Evolutionary conservation across 768 basidiomycete genomes (phyloP).

Genomic region (Myochromella boudieri): DNA sequence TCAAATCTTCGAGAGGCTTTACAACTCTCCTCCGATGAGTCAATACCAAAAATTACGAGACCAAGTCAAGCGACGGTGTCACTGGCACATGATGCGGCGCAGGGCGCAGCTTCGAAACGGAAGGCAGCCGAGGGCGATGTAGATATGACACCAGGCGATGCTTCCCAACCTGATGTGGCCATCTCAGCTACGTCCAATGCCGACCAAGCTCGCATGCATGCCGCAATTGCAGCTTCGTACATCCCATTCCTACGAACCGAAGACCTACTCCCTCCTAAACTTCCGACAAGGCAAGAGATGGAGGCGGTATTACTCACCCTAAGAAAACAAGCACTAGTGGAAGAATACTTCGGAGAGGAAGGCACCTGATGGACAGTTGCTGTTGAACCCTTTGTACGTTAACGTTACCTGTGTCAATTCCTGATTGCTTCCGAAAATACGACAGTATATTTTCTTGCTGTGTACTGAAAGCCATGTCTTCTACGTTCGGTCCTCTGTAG

Average conservation of each 20-base stretch:
- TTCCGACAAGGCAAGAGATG: conserved; percentile 80
- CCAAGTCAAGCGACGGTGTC: conserved; percentile 15
- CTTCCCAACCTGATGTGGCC: conserved; percentile 25
- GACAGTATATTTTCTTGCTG: no score
- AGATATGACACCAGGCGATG: conserved; percentile 34
- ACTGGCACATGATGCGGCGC: neutral
- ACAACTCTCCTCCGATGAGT: conserved; percentile 48
- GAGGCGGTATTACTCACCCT: conserved; percentile 71
- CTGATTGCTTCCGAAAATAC: conserved; percentile 8
- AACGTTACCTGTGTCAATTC: conserved; percentile 4
- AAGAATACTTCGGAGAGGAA: conserved; percentile 62
- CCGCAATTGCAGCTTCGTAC: conserved; percentile 62
- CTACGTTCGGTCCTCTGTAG: no score
- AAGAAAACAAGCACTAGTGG: conserved; percentile 78
- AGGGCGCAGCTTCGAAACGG: conserved; percentile 40
- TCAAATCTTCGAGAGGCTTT: conserved; percentile 53
- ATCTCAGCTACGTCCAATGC: conserved; percentile 28
- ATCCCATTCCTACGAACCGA: conserved; percentile 77
- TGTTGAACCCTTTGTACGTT: conserved; percentile 2
- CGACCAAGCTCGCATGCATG: conserved; percentile 38
- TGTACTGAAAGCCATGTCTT: no score
- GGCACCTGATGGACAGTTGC: conserved; percentile 18
- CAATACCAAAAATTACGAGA: conserved; percentile 52
- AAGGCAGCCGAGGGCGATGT: conserved; percentile 48
- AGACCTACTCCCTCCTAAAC: conserved; percentile 69